These are phyloP conservation scores for Iris macrosiphon DNA, from an alignment of 106 monocot species.

Conservation along the genomic window DNA sequence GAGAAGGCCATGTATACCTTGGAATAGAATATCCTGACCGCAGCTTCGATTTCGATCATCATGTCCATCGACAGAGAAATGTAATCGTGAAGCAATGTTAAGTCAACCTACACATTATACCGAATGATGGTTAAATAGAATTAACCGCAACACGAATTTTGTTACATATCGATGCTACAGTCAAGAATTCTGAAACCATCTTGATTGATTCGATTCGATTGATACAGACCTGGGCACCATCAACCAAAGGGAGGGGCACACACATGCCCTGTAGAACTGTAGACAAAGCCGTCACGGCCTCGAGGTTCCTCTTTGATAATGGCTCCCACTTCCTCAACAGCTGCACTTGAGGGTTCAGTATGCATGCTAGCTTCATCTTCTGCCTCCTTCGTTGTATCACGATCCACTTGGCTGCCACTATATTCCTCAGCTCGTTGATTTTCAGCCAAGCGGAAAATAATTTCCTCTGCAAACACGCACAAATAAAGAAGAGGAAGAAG, in stretches of 20 bases:
- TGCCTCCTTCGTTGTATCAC: slow-evolving; percentile 7
- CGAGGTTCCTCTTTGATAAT: slow-evolving; percentile 2
- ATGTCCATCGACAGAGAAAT: slow-evolving; percentile 20
- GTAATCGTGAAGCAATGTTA: slow-evolving; percentile 17
- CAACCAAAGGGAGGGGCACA: slow-evolving; percentile 2
- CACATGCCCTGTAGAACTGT: slow-evolving; percentile 3
- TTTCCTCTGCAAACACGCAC: slow-evolving; percentile 45
- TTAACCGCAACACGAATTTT: too few species aligned
- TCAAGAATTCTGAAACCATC: too few species aligned
- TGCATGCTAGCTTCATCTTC: slow-evolving; percentile 4
- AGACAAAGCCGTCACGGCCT: not conserved
- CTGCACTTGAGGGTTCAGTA: slow-evolving; percentile 13
- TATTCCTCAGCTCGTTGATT: slow-evolving; percentile 41
- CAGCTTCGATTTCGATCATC: slow-evolving; percentile 35
- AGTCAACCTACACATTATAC: too few species aligned
- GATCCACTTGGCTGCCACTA: slow-evolving; percentile 35
- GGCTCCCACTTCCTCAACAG: slow-evolving; percentile 10
- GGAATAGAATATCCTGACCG: slow-evolving; percentile 24
- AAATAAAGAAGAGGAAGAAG: too few species aligned
- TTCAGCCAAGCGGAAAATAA: slow-evolving; percentile 44
- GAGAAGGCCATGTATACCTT: too few species aligned
- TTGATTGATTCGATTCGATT: too few species aligned
- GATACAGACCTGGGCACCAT: slow-evolving; percentile 22
- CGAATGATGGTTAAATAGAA: too few species aligned
- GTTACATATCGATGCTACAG: too few species aligned